Conservation (phyloP, 345 rosid species). For the Hibiscus mutabilis region DNA sequence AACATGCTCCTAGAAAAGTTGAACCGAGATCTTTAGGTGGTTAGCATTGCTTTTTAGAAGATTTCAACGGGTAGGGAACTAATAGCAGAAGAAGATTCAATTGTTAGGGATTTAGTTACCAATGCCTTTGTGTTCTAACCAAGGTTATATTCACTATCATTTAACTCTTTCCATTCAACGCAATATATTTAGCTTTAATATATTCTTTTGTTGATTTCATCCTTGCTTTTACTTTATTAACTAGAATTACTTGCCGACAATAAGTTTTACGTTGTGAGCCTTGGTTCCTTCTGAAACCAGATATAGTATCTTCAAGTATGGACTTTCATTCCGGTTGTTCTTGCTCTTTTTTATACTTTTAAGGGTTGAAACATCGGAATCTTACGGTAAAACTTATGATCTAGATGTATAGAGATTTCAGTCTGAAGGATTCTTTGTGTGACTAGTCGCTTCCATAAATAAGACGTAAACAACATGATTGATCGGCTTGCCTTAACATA, state of each 20-base stretch:
- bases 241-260: too few species aligned
- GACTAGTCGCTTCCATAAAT: too few species aligned
- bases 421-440: too few species aligned
- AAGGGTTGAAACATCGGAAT: not conserved
- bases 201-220: not conserved
- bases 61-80: not conserved
- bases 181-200: not conserved
- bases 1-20: not conserved
- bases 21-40: not conserved
- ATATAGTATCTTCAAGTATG: not conserved
- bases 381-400: not conserved
- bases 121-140: not conserved
- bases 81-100: not conserved
- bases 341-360: not conserved
- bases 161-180: slow-evolving; percentile 1
- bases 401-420: too few species aligned
- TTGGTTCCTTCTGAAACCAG: not conserved
- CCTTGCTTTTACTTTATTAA: not conserved
- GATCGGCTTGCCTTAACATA: not conserved
- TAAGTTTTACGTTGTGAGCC: not conserved
- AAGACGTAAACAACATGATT: too few species aligned
- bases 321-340: not conserved
- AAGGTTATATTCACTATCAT: not conserved
- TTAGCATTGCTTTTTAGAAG: not conserved
- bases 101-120: not conserved